Evolutionary conservation across 1,139 yeast species (phyloP).

Genomic region (Scheffersomyces lignicola): DNA sequence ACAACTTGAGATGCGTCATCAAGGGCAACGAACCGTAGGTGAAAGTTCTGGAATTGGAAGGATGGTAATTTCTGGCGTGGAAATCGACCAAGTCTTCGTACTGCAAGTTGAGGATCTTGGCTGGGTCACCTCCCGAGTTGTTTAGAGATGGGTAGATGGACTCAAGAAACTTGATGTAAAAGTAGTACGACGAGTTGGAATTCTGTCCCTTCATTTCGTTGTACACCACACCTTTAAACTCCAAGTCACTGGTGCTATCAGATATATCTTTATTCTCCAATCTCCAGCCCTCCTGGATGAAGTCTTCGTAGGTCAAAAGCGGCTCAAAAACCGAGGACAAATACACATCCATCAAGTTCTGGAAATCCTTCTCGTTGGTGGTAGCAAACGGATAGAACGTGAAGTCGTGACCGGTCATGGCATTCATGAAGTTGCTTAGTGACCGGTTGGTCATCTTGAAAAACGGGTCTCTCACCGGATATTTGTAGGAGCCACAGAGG

Average conservation of each 20-base stretch:
- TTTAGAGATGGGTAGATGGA: constrained; percentile 81
- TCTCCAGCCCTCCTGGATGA: constrained; percentile 98
- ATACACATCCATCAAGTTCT: constrained; percentile 84
- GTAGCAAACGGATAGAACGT: constrained; percentile 97
- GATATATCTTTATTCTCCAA: constrained; percentile 67
- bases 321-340: constrained; percentile 88
- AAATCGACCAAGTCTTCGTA: constrained; percentile 77
- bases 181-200: constrained; percentile 83
- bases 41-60: constrained; percentile 83
- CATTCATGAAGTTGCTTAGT: constrained; percentile 94
- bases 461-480: constrained; percentile 95
- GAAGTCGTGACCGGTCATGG: constrained; percentile 97
- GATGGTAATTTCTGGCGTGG: constrained; percentile 78
- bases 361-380: constrained; percentile 78
- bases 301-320: constrained; percentile 72
- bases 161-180: constrained; percentile 81
- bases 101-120: constrained; percentile 66
- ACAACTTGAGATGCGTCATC: constrained; percentile 56
- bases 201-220: constrained; percentile 99
- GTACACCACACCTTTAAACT: constrained; percentile 92
- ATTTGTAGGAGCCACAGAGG: constrained; percentile 85
- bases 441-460: constrained; percentile 92
- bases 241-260: constrained; percentile 60
- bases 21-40: constrained; percentile 84
- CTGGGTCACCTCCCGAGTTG: constrained; percentile 96